Evolutionary conservation across 2,329 filamentous ascomycete genomes (phyloP), one percentile per base, ranked within the genome.

Genomic region (Stemphylium beticola): DNA sequence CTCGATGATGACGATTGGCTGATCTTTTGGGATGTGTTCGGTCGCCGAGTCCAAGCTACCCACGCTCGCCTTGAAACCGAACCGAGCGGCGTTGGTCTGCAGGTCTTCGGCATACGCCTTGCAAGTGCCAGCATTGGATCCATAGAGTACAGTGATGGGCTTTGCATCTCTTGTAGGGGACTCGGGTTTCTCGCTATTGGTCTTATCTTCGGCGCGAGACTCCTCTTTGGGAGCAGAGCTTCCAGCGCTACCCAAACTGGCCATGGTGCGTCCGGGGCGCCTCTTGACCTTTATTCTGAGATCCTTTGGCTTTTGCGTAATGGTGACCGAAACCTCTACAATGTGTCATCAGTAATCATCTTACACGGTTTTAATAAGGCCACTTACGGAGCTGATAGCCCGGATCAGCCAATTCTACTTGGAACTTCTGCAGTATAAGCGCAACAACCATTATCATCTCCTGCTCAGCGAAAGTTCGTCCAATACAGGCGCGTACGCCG

Each of bases 61-160:
- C 31, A 54, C 31, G 18, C 36, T 50, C 18, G 51, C 51, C 11
- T 50, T 50, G 40, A 54, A 91, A 0, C 89, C 89, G 61, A 85
- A 84, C 3, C 72, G 71, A 2, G 77, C 64, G 0, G 87, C 87
- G 64, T 86, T 82, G 8, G 81, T 78, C 0, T 86, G 86, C 10
- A 92, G 71, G 24, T 83, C 79, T 58, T 87, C 82, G 1, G 89
- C 86, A 40, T 92, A 80, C 1, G 85, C 80, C 71, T 92, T 87
- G 69, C 89, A 92, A 1, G 89, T 92, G 0, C 89, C 89, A 2
- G 85, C 86, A 67, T 91, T 91, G 15, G 87, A 89, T 2, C 90
- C 90, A 66, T 90, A 92, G 38, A 87, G 83, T 17, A 93, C 82
- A n/a, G 83, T 83, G 60, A 93, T 77, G 1, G 80, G 78, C 60